Conservation (phyloP, 306 rosid species). For the Corylus heterophylla region DNA sequence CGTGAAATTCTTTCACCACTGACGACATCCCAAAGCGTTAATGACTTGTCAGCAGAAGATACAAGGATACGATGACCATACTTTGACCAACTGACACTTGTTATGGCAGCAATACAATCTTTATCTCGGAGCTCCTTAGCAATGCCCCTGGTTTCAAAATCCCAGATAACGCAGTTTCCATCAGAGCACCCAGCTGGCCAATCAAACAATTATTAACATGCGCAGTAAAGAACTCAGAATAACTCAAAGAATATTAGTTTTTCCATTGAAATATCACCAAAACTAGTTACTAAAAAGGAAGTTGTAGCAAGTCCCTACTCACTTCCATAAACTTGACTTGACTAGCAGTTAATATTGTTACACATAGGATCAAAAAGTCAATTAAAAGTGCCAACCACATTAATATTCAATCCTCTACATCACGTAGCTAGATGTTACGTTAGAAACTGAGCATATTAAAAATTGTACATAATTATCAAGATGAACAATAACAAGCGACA, state of each 20-base stretch:
- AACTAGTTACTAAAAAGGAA: neutral
- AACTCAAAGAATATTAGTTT: slow-evolving; percentile 4
- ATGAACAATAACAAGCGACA: neutral
- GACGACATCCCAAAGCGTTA: slow-evolving; percentile 78
- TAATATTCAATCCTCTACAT: neutral
- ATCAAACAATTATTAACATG: slow-evolving; percentile 30
- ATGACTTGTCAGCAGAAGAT: slow-evolving; percentile 89
- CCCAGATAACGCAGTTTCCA: slow-evolving; percentile 94
- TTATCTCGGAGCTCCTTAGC: slow-evolving; percentile 80
- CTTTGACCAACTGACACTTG: slow-evolving; percentile 76
- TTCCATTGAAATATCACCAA: neutral
- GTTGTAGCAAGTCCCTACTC: neutral
- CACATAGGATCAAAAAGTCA: neutral
- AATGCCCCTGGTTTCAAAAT: slow-evolving; percentile 91
- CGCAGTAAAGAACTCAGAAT: slow-evolving; percentile 15
- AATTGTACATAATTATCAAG: neutral
- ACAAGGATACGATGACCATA: slow-evolving; percentile 71
- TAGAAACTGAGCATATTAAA: neutral
- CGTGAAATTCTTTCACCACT: slow-evolving; percentile 69
- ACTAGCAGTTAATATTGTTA: neutral
- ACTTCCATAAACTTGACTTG: neutral
- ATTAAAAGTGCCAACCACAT: neutral
- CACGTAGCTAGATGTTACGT: neutral
- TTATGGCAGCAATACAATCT: slow-evolving; percentile 69
- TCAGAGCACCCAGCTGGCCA: slow-evolving; percentile 91